phyloP scores from a whole-genome alignment of 768 basidiomycete species.

The Tricholoma flavovirens region DNA sequence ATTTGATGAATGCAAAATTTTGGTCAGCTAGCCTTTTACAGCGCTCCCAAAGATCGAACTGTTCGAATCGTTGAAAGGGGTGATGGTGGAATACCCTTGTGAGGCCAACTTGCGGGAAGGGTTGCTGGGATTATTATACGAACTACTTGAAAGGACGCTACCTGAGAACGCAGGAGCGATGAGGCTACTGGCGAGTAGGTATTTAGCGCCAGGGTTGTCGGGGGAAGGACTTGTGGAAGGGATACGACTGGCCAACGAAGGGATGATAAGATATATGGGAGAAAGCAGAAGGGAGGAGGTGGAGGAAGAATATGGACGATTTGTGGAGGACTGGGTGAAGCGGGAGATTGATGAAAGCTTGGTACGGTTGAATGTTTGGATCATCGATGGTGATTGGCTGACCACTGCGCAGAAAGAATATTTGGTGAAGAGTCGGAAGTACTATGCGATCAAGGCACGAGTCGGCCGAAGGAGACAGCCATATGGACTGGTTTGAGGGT shows the following conservation, averaged over 20 bases:
- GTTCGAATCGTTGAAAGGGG: constrained; percentile 32
- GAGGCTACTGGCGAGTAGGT: constrained; percentile 29
- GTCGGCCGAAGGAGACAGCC: too few species aligned
- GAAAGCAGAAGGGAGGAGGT: constrained; percentile 20
- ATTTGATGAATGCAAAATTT: constrained; percentile 2
- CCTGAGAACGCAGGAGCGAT: constrained; percentile 32
- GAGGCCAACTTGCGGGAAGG: constrained; percentile 27
- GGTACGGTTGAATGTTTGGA: constrained; percentile 28
- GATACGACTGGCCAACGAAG: constrained; percentile 33
- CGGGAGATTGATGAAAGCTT: constrained; percentile 45
- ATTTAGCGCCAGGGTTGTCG: constrained; percentile 22
- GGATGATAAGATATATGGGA: constrained; percentile 24
- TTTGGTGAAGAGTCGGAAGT: too few species aligned
- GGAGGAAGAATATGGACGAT: constrained; percentile 35
- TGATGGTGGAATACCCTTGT: constrained; percentile 34
- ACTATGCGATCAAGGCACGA: constrained; percentile 37
- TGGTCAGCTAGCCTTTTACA: constrained; percentile 13
- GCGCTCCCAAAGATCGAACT: constrained; percentile 38
- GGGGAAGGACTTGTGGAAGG: constrained; percentile 34
- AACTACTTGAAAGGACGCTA: constrained; percentile 25
- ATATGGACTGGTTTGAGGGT: too few species aligned
- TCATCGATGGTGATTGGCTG: constrained; percentile 1
- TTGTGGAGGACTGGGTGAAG: constrained; percentile 51
- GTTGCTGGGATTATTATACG: constrained; percentile 36
- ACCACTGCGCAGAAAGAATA: constrained; percentile 51